Conservation (phyloP, 805 yeast species). For the Metschnikowia peoriensis region DNA sequence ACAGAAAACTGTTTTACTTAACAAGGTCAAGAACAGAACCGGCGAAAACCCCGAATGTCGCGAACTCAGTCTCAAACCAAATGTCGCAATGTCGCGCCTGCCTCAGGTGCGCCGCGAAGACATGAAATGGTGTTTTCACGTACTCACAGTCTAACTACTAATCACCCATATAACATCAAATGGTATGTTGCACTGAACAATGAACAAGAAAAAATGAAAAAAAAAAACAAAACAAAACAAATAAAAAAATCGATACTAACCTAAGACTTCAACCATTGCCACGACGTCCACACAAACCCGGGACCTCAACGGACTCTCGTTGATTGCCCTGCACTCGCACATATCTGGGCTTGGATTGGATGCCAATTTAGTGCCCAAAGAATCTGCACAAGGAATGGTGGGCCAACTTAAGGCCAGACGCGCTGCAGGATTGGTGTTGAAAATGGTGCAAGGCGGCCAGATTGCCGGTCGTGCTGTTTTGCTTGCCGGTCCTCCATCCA, state of each 20-base stretch:
- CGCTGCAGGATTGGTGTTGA: conserved; percentile 92
- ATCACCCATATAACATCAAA: no score
- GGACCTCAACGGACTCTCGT: conserved; percentile 51
- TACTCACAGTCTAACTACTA: no score
- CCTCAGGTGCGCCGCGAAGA: no score
- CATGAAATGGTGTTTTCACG: no score
- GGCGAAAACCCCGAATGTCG: no score
- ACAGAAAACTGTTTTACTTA: no score
- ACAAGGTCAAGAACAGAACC: no score
- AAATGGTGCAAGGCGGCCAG: conserved; percentile 89
- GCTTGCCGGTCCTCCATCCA: conserved; percentile 97
- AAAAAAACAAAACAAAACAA: neutral
- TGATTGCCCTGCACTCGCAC: conserved; percentile 97
- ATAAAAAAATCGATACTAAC: conserved; percentile 11
- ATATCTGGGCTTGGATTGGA: conserved; percentile 96
- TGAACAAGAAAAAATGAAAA: neutral
- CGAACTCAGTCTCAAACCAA: no score
- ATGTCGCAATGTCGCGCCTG: no score
- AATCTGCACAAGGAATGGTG: conserved; percentile 87
- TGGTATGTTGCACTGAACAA: neutral
- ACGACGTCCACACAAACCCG: conserved; percentile 25
- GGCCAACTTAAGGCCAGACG: conserved; percentile 94
- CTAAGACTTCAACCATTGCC: conserved; percentile 16
- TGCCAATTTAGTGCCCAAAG: conserved; percentile 81
- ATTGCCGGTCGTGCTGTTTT: conserved; percentile 96